Evolutionary conservation across 1,284 basidiomycete genomes (phyloP).

Genomic region (Trichosporon asahii): DNA sequence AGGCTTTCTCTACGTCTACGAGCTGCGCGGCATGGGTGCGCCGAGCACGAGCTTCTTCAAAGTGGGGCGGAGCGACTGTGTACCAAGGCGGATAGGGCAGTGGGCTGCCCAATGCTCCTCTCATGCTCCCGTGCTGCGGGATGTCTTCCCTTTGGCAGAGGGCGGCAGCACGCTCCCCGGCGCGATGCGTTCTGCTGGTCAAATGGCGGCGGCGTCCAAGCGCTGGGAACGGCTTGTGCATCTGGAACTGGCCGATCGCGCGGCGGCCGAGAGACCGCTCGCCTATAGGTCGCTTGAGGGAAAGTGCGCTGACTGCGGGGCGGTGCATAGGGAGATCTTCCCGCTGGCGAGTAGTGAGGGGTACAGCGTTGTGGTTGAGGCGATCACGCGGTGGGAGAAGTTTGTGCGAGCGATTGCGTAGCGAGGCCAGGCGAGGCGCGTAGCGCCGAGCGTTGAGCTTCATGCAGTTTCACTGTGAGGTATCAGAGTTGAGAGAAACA

Average conservation of each 20-base stretch:
- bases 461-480: too few species aligned
- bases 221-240: slow-evolving; percentile 51
- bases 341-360: slow-evolving; percentile 27
- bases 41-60: slow-evolving; percentile 42
- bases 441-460: too few species aligned
- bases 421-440: neutral
- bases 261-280: slow-evolving; percentile 13
- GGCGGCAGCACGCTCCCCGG: slow-evolving; percentile 32
- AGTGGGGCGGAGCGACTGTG: slow-evolving; percentile 51
- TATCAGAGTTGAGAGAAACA: too few species aligned
- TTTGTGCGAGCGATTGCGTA: slow-evolving; percentile 35
- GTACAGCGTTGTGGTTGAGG: slow-evolving; percentile 36
- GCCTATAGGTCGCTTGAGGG: slow-evolving; percentile 27
- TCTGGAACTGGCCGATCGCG: slow-evolving; percentile 47
- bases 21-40: slow-evolving; percentile 43
- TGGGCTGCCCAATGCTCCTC: slow-evolving; percentile 48
- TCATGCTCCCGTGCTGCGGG: slow-evolving; percentile 45
- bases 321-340: slow-evolving; percentile 47
- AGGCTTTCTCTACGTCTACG: slow-evolving; percentile 51
- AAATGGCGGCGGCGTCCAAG: slow-evolving; percentile 37
- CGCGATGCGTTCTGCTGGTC: slow-evolving; percentile 26
- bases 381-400: slow-evolving; percentile 45
- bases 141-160: slow-evolving; percentile 44
- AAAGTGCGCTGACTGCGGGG: slow-evolving; percentile 44
- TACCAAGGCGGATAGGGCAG: slow-evolving; percentile 48